Conservation (phyloP, 2,329 filamentous ascomycete genomes). For the Aureobasidium sp. region DNA sequence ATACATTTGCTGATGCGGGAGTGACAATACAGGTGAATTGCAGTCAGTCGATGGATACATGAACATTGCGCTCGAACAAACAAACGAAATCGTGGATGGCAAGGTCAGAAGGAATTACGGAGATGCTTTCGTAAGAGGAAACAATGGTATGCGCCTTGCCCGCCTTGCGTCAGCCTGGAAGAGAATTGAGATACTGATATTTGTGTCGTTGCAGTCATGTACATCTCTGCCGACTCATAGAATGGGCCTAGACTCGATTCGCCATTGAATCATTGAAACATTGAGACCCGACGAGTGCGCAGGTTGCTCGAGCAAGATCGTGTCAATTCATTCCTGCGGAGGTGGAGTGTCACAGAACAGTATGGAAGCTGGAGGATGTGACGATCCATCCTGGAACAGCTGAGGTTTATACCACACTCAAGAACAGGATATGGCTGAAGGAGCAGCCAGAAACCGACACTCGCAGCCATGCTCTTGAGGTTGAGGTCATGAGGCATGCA, state of each 20-base stretch:
- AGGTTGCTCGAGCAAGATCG: not conserved
- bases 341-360: not conserved
- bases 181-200: not conserved
- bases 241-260: too few relatives aligned
- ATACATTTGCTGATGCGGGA: not conserved
- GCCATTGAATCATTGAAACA: not conserved
- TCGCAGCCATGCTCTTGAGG: not conserved
- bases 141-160: conserved; percentile 63
- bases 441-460: not conserved
- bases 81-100: conserved; percentile 83
- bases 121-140: conserved; percentile 91
- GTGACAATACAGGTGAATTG: conserved; percentile 62
- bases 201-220: conserved; percentile 51
- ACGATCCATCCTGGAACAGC: not conserved
- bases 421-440: not conserved
- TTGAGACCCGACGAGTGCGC: not conserved
- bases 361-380: not conserved
- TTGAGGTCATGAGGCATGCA: not conserved
- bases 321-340: not conserved
- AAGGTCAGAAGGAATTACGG: conserved; percentile 76
- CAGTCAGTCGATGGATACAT: conserved; percentile 98
- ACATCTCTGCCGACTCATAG: conserved; percentile 58
- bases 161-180: not conserved
- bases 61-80: conserved; percentile 98
- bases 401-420: not conserved